Base-by-base conservation (phyloP, 2,329 filamentous ascomycete genomes). In the Boeremia lycopersici region DNA sequence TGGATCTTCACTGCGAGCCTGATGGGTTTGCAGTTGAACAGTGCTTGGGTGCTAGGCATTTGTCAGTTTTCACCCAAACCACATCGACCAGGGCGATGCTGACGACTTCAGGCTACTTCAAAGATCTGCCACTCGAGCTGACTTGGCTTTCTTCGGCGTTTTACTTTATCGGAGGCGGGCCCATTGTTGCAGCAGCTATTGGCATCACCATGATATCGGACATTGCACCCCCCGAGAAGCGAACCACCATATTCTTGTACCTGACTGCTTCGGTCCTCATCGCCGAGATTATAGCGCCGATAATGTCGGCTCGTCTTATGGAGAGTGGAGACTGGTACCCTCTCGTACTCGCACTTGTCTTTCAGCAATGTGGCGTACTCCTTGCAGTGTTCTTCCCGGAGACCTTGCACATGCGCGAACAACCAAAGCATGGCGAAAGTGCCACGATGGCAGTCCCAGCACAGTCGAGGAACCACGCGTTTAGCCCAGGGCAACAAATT, bases 121-220 rank as follows among this genome's bases (percentile, higher is more conserved):
- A 58, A 7, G 65, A 49, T 26, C 69, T 82, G 12, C 79, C 80
- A 2, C 65, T 83, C 30, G 75, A 78, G 15, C 63, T 78, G 15
- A 76, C 80, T 7, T 83, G 80, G 80, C 61, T 80, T 15, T 79
- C 79, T 0, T 78, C 77, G 6, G 62, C 76, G 25, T 76, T 79
- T 29, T 77, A 74, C 62, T 49, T 81, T 28, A 68, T 82, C 25
- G 79, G 79, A 2, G 81, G 80, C 33, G 80, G 80, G 0, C 72
- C 76, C 6, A 76, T 80, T 11, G 79, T 82, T 4, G 73, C 77
- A 2, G 72, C 76, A 56, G 78, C 80, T 2, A 74, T 82, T 30
- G 74, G 78, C 50, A 74, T 79, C 64, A 82, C 80, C 7, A 81
- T 82, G 77, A 74, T 82, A 59, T 74, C 79, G 0, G 81, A 83